A percentile compares a stretch with the other conserved stretches of the same genome.
Evolutionary conservation across 805 yeast species (phyloP).

Genomic region (Yarrowia divulgata): DNA sequence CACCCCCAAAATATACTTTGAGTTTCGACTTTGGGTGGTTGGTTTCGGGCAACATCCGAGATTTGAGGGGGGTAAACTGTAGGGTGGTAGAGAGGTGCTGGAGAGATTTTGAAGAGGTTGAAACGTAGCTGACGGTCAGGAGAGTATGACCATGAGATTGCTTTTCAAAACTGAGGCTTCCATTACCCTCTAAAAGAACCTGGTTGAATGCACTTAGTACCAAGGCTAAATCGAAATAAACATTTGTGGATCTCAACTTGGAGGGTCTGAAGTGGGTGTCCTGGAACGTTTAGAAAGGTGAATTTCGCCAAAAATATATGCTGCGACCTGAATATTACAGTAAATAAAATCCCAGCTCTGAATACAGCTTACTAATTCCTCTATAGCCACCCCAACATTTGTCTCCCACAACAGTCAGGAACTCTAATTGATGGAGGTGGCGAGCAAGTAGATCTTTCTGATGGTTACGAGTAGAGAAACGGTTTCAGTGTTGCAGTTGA

Average conservation of each 20-base stretch:
- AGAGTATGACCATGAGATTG: too few species aligned
- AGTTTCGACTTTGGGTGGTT: constrained; percentile 12
- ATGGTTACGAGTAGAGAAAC: too few species aligned
- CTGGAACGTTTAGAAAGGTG: too few species aligned
- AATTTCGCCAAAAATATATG: too few species aligned
- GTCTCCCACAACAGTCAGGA: background rate
- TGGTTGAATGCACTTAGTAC: background rate
- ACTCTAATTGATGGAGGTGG: background rate
- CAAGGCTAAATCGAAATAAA: background rate
- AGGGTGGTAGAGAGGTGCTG: background rate
- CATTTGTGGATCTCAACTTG: background rate
- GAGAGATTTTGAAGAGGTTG: background rate
- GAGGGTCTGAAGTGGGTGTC: background rate
- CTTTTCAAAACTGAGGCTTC: too few species aligned
- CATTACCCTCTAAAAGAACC: too few species aligned
- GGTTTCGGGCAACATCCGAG: background rate
- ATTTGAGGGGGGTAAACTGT: background rate
- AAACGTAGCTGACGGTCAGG: too few species aligned
- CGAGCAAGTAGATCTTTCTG: background rate
- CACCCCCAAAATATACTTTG: background rate
- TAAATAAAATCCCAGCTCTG: too few species aligned
- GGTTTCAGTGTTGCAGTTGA: too few species aligned
- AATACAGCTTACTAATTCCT: too few species aligned
- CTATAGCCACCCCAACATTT: too few species aligned
- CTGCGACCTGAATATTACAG: too few species aligned